Evolutionary conservation across 179 eudicot species (phyloP).

Genomic region (Kewa caespitosa): DNA sequence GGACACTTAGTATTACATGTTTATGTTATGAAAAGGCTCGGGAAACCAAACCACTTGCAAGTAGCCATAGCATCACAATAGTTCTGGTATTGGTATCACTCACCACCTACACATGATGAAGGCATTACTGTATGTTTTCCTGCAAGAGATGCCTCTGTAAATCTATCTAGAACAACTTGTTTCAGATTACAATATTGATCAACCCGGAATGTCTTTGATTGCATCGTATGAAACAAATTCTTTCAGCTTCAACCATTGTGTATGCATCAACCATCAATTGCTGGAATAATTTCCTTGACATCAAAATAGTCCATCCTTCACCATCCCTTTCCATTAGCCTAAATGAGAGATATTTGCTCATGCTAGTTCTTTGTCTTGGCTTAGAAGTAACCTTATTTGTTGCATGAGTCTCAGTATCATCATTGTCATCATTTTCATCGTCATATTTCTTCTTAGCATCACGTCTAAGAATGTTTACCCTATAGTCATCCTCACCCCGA

Average conservation of each 20-base stretch:
- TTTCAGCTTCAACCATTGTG: constrained; percentile 13
- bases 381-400: too few species aligned
- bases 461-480: too few species aligned
- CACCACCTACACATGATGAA: not conserved
- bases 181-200: not conserved
- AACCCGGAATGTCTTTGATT: not conserved
- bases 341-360: constrained; percentile 17
- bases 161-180: not conserved
- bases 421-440: too few species aligned
- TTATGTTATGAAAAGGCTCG: constrained; percentile 14
- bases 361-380: too few species aligned
- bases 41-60: not conserved
- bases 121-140: constrained; percentile 6
- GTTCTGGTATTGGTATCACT: constrained; percentile 4
- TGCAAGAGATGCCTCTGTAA: not conserved
- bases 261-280: constrained; percentile 21
- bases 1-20: constrained; percentile 17
- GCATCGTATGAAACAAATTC: not conserved
- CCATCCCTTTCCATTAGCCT: not conserved
- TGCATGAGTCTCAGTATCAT: too few species aligned
- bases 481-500: too few species aligned
- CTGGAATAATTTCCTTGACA: not conserved
- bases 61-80: constrained; percentile 13
- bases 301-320: not conserved
- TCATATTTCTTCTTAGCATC: too few species aligned